Base-by-base conservation (phyloP, 805 yeast genomes). In the Ogataea parapolymorpha region DNA sequence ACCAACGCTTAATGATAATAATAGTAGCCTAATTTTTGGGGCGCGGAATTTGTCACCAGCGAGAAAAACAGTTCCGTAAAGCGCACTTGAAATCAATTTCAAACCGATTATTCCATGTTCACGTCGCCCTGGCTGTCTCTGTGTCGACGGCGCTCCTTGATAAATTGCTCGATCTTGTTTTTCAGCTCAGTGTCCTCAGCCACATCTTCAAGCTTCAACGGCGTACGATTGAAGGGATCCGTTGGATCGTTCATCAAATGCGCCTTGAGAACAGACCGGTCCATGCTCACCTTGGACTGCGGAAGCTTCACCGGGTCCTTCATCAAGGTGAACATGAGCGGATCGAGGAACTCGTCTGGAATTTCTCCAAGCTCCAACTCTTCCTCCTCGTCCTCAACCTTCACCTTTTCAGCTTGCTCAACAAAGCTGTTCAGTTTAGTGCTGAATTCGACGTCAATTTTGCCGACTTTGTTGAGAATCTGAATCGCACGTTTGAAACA, bases 341-440 rank as follows among this genome's bases (percentile, higher is more conserved):
- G 99, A 68, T 93, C 99, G 53, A 93, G 75, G 59, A 82, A 93
- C 61, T 93, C 98, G 59, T 93, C 99, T 0, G 99, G 99, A 13
- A 86, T 76, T 39, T 93, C 99, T 18, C 95, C 97, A 51, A 87
- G 71, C 58, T 88, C 96, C 48, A 78, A 57, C 49, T 91, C 97
- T 57, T 87, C 95, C 47, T 79, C 85, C 51, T 84, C 95, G 45
- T 85, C 91, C 11, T 67, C 68, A 23, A 70, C 53, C 55, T 78
- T 75, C 37, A 78, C 75, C 28, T 62, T 58, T 46, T 84, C 83
- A 0, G 95, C 95, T n/a, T 65, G 65, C 24, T 73, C 66, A 0
- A 81, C 85, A 61, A 93, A 88, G 11, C 63, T 58, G 17, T 61
- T 53, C 39, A 87, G 68, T 31, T 63, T 60, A 2, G 65, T 61